phyloP scores from a whole-genome alignment of 2,329 filamentous ascomycete genomes.

The Aureobasidium vineae region DNA sequence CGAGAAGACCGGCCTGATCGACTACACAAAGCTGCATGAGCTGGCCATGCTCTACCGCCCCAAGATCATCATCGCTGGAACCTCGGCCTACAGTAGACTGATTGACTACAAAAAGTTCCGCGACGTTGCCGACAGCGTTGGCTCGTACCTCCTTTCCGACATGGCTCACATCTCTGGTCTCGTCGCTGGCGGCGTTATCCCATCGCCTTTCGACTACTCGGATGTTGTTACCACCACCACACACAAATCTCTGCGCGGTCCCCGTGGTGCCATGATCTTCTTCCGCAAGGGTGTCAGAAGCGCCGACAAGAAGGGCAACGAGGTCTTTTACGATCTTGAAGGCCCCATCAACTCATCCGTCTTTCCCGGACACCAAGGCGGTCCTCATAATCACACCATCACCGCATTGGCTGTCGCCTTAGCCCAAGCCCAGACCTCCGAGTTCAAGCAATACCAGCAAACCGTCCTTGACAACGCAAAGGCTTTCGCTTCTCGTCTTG shows the following conservation, averaged over 20 bases:
- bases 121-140: conserved; percentile 88
- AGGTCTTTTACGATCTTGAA: conserved; percentile 86
- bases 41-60: conserved; percentile 89
- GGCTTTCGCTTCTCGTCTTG: conserved; percentile 64
- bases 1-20: conserved; percentile 88
- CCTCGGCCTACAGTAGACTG: conserved; percentile 95
- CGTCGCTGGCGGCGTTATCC: conserved; percentile 88
- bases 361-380: conserved; percentile 98
- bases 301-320: conserved; percentile 86
- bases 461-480: conserved; percentile 93
- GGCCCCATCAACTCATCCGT: conserved; percentile 97
- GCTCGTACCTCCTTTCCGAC: conserved; percentile 92
- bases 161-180: conserved; percentile 99
- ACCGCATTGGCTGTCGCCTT: conserved; percentile 92
- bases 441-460: conserved; percentile 93
- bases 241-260: conserved; percentile 97
- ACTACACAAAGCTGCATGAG: conserved; percentile 91
- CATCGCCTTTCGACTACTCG: conserved; percentile 86
- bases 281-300: conserved; percentile 96
- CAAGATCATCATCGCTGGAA: conserved; percentile 94
- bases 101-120: conserved; percentile 98
- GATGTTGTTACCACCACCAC: conserved; percentile 98
- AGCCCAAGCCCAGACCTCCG: conserved; percentile 84
- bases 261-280: conserved; percentile 99
- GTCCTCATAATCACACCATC: conserved; percentile 99